Evolutionary conservation across 371 early-diverging fungal species (phyloP), one percentile per base, ranked within the genome.

Genomic region (Mortierella sp.): DNA sequence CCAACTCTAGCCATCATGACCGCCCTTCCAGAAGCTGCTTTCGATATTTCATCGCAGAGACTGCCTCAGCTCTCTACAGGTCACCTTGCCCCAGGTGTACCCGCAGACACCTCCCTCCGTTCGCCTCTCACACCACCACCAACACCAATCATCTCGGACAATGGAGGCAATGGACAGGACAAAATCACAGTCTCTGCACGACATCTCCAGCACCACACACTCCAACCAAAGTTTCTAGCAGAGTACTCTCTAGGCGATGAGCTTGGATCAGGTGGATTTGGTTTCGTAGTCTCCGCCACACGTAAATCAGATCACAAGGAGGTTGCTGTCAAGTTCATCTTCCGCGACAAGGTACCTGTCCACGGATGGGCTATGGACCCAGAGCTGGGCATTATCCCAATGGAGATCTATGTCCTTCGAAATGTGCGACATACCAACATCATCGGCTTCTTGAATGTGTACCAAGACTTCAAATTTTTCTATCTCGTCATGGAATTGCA

Each of bases 251-350:
- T 93, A 10, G 89, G 88, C 11, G 90, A 91, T 64, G 92, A 92
- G 75, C 90, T 95, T 24, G 95, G 95, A 18, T 88, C 85, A 22
- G 96, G 96, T 51, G 96, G 94, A 11, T 94, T 91, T 78, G 96
- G 96, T 11, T 93, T 93, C 76, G 95, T 93, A 3, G 84, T 91
- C 20, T 86, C 90, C 2, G 93, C 91, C 14, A 81, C 83, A 16
- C 88, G 91, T 66, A 78, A 75, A 39, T 62, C 64, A 30, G 86
- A 86, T 55, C 77, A 86, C n/a, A 74, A 81, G 37, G 91, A 92
- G 62, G 91, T 93, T 62, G 96, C 96, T 20, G 93, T 94, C 72
- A 96, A 96, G 76, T 93, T 95, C 72, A 93, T 96, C 63, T 88
- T 89, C 73, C 87, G 88, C 47, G 78, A 88, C 66, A 90, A 89